Evolutionary conservation across 176 grass and related monocot species (phyloP).

Genomic region (Dactylis glomerata): DNA sequence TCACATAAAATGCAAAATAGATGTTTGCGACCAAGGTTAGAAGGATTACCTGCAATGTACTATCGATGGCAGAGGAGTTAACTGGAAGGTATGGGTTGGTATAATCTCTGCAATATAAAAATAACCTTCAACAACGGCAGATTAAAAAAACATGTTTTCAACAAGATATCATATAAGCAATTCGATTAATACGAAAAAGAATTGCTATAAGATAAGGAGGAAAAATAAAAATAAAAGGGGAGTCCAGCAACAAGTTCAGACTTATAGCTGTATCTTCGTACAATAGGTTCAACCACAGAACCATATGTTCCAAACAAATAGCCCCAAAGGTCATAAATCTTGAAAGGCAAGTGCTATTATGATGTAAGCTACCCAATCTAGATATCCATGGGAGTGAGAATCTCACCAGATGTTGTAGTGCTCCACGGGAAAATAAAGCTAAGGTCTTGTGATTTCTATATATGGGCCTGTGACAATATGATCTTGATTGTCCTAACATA

Average conservation of each 20-base stretch:
- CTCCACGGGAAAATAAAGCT: background rate
- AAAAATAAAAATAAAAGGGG: background rate
- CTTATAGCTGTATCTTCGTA: background rate
- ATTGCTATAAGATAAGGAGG: background rate
- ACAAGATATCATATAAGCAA: background rate
- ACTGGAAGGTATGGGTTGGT: conserved; percentile 97
- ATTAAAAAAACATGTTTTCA: conserved; percentile 3
- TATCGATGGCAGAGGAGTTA: conserved; percentile 80
- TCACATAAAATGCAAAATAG: conserved; percentile 32
- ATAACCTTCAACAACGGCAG: background rate
- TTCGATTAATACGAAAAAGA: conserved; percentile 7
- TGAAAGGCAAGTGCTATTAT: background rate
- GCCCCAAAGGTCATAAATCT: background rate
- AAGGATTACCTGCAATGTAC: conserved; percentile 65
- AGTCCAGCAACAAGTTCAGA: background rate
- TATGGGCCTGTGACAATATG: background rate
- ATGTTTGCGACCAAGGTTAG: background rate
- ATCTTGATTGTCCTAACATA: background rate
- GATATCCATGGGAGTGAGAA: background rate
- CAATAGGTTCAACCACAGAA: background rate
- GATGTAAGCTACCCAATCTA: background rate
- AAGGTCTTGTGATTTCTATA: background rate
- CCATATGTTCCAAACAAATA: background rate
- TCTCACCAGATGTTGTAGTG: background rate
- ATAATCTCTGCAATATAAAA: conserved; percentile 75